These are phyloP conservation scores for Boletus rex-veris DNA, from an alignment of 768 basidiomycete species.

Conservation along the genomic window DNA sequence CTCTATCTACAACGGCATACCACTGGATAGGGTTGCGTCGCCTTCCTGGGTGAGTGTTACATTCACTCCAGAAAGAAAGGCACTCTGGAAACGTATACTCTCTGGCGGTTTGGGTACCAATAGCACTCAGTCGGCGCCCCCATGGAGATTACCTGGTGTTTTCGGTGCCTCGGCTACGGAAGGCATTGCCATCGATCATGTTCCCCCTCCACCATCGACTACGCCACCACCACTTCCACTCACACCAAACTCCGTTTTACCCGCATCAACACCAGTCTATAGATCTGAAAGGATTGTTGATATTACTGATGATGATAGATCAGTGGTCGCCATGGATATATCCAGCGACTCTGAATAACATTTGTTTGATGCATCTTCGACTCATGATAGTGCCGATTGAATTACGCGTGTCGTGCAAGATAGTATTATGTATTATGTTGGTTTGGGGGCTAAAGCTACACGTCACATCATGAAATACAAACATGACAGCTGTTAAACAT, in stretches of 20 bases:
- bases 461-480: slow-evolving; percentile 22
- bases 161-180: slow-evolving; percentile 9
- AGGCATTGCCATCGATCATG: slow-evolving; percentile 11
- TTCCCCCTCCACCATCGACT: slow-evolving; percentile 33
- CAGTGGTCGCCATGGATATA: slow-evolving; percentile 26
- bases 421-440: not conserved
- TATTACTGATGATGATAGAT: slow-evolving; percentile 8
- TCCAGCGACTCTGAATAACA: slow-evolving; percentile 25
- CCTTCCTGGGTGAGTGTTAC: slow-evolving; percentile 31
- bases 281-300: not conserved
- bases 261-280: not conserved
- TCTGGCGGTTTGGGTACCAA: slow-evolving; percentile 8
- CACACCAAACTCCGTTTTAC: slow-evolving; percentile 8
- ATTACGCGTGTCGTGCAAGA: not conserved
- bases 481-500: not conserved
- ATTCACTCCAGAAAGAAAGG: slow-evolving; percentile 34
- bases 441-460: slow-evolving; percentile 26
- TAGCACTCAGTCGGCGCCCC: slow-evolving; percentile 1
- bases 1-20: slow-evolving; percentile 44
- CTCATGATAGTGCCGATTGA: too few species aligned
- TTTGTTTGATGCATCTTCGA: not conserved
- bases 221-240: slow-evolving; percentile 34
- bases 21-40: slow-evolving; percentile 30
- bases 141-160: slow-evolving; percentile 24
- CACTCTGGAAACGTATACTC: slow-evolving; percentile 41